These are phyloP conservation scores for Ceratobasidium sp. DNA, from an alignment of 1,284 basidiomycete genomes.

Conservation along the genomic window DNA sequence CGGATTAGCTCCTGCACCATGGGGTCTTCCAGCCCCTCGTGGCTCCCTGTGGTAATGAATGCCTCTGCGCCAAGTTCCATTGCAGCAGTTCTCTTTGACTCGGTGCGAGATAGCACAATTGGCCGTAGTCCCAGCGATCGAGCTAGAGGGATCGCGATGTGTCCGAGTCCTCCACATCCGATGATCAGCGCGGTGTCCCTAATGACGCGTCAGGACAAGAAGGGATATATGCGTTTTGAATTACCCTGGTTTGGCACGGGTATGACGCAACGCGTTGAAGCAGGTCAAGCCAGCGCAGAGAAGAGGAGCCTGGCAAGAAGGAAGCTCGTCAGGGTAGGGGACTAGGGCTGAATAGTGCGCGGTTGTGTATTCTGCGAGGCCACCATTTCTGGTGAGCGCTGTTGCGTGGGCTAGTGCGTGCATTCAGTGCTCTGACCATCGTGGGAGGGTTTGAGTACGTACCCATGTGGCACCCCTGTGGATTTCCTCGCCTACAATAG, in stretches of 20 bases:
- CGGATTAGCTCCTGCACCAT: constrained; percentile 8
- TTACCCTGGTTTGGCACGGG: constrained; percentile 27
- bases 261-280: constrained; percentile 30
- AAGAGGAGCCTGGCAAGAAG: constrained; percentile 25
- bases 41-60: constrained; percentile 3
- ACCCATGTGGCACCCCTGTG: constrained; percentile 33
- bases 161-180: constrained; percentile 26
- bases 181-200: constrained; percentile 26
- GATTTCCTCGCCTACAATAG: constrained; percentile 27
- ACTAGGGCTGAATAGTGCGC: constrained; percentile 19
- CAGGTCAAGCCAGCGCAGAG: constrained; percentile 26
- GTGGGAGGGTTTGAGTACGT: background rate
- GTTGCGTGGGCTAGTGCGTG: constrained; percentile 21
- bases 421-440: background rate
- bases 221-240: constrained; percentile 15
- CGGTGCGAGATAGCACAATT: constrained; percentile 28
- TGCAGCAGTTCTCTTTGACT: constrained; percentile 14
- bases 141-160: constrained; percentile 20
- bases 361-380: constrained; percentile 21
- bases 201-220: background rate
- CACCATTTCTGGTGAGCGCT: constrained; percentile 31
- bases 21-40: background rate
- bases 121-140: constrained; percentile 25
- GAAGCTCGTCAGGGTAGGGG: constrained; percentile 15
- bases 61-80: constrained; percentile 28